phyloP scores from a whole-genome alignment of 2,329 filamentous ascomycete species.

The Periglandula ipomoeae region DNA sequence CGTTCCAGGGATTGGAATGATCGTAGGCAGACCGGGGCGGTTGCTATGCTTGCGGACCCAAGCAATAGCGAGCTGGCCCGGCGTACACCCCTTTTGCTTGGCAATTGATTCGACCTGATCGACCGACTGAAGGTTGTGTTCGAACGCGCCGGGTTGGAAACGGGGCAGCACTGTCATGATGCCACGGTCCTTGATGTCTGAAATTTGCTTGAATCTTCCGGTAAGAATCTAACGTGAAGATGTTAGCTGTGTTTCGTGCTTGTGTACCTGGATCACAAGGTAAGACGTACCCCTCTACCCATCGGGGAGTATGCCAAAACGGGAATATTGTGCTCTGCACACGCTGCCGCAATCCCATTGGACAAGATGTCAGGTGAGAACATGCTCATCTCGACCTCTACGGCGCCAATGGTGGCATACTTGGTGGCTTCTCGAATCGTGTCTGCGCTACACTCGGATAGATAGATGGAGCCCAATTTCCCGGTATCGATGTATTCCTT shows the following conservation, averaged over 20 bases:
- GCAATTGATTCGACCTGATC: conserved; percentile 48
- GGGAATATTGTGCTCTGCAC: conserved; percentile 56
- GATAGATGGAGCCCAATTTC: conserved; percentile 39
- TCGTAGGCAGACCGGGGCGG: conserved; percentile 41
- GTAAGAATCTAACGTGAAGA: too few relatives aligned
- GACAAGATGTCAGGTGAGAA: conserved; percentile 37
- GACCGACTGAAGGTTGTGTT: conserved; percentile 55
- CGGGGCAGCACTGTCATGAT: conserved; percentile 34
- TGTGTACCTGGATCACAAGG: conserved; percentile 6
- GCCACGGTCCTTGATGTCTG: conserved; percentile 15
- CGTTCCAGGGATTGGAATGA: conserved; percentile 60
- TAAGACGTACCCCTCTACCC: conserved; percentile 8
- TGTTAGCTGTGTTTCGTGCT: too few relatives aligned
- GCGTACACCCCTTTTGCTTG: conserved; percentile 47
- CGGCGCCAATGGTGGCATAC: conserved; percentile 34
- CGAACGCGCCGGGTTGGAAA: conserved; percentile 54
- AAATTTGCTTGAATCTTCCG: conserved; percentile 16
- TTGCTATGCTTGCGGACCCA: conserved; percentile 48
- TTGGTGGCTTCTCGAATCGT: conserved; percentile 40
- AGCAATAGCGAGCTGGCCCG: conserved; percentile 56
- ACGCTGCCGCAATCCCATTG: conserved; percentile 45
- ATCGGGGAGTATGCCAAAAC: conserved; percentile 55
- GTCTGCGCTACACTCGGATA: conserved; percentile 41
- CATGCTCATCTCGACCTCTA: conserved; percentile 46
- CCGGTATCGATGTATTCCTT: conserved; percentile 42